A percentile compares a stretch with the other conserved stretches of the same genome.
These are phyloP conservation scores for Pleochaeta shiraiana DNA, from an alignment of 2,329 filamentous ascomycete genomes.

Conservation along the genomic window DNA sequence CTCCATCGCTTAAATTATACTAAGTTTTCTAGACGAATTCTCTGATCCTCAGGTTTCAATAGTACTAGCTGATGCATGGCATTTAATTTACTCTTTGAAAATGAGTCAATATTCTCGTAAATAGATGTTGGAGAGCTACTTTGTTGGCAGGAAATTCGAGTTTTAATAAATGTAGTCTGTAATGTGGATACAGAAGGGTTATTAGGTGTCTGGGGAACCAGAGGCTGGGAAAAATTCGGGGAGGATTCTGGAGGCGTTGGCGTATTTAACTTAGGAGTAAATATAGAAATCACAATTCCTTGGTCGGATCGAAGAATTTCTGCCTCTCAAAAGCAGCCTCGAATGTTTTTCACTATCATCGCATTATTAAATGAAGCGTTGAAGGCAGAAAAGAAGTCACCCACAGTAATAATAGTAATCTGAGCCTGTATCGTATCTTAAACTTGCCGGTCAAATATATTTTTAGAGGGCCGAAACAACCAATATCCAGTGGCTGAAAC, in stretches of 20 bases:
- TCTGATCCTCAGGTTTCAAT: too few species aligned
- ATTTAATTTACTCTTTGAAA: too few species aligned
- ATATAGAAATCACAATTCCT: background rate
- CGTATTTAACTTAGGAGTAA: background rate
- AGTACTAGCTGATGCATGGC: too few species aligned
- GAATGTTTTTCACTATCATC: background rate
- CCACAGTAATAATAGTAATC: background rate
- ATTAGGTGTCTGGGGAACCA: constrained; percentile 22
- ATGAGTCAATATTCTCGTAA: too few species aligned
- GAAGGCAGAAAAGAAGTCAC: background rate
- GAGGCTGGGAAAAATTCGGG: background rate
- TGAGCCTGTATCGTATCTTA: too few species aligned
- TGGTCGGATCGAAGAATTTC: background rate
- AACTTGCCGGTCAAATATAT: background rate
- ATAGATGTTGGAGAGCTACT: too few species aligned
- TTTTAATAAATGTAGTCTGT: too few species aligned
- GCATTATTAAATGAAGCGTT: background rate
- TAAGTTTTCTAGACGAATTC: too few species aligned
- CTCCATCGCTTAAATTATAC: too few species aligned
- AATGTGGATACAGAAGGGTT: too few species aligned
- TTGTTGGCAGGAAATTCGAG: too few species aligned
- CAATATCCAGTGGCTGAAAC: constrained; percentile 19
- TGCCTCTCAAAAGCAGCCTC: background rate
- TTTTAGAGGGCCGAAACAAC: constrained; percentile 19
- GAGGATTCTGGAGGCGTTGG: background rate